Percentiles rank a stretch among this genome's conserved stretches.
These are phyloP conservation scores for Skeletonema costatum DNA, from an alignment of 108 stramenopile genomes.

Conservation along the genomic window DNA sequence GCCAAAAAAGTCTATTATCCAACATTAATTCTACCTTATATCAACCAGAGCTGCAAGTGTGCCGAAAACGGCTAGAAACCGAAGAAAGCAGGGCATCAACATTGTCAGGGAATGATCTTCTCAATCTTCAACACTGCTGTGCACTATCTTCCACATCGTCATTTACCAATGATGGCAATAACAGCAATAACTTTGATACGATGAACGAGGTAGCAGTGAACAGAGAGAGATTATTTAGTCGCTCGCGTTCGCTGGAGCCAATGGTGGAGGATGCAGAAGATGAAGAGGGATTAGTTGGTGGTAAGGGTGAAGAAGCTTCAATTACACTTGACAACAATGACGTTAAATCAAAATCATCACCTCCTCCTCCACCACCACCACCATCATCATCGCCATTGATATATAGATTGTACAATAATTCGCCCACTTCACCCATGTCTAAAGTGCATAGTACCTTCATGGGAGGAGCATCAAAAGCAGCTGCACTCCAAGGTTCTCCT, in stretches of 20 bases:
- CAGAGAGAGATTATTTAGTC: neutral
- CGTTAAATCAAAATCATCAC: neutral
- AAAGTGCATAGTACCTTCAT: neutral
- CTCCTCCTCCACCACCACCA: neutral
- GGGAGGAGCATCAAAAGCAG: neutral
- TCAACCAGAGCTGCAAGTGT: neutral
- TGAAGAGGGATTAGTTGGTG: neutral
- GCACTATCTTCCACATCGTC: neutral
- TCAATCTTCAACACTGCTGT: neutral
- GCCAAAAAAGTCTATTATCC: neutral
- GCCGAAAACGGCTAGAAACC: neutral
- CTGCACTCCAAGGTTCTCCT: neutral
- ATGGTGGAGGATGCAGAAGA: neutral
- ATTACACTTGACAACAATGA: neutral
- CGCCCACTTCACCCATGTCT: neutral
- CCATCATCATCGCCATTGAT: neutral
- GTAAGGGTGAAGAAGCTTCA: neutral
- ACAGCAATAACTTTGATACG: neutral
- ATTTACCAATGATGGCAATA: neutral
- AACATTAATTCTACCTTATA: neutral
- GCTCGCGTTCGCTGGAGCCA: neutral
- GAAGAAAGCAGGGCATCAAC: neutral
- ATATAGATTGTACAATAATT: slow-evolving; percentile 2
- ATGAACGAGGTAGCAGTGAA: neutral
- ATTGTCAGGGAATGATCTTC: neutral